Conservation (phyloP, 345 rosid genomes). For the Salix arbutifolia region DNA sequence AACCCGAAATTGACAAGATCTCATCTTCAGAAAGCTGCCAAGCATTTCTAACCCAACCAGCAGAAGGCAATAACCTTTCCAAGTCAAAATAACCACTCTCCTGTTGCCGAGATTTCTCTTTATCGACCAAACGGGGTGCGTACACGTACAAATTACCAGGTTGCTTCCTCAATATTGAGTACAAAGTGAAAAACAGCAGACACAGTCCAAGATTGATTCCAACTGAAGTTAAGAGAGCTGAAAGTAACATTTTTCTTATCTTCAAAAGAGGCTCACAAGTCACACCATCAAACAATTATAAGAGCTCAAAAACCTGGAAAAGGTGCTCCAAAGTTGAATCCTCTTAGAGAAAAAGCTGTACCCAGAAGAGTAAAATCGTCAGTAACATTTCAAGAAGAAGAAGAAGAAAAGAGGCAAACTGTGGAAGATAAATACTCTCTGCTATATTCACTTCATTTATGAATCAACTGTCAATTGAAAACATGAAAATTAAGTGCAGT, state of each 20-base stretch:
- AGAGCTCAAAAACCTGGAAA: background rate
- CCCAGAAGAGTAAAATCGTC: background rate
- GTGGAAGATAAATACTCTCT: background rate
- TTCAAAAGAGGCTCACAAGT: background rate
- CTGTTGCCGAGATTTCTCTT: slow-evolving; percentile 28
- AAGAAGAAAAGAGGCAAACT: background rate
- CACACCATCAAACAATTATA: background rate
- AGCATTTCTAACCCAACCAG: slow-evolving; percentile 78
- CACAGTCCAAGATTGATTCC: slow-evolving; percentile 92
- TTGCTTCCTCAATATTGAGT: slow-evolving; percentile 75
- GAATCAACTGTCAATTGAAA: background rate
- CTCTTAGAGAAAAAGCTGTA: background rate
- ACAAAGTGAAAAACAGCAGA: slow-evolving; percentile 67
- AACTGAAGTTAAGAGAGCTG: slow-evolving; percentile 89
- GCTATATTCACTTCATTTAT: background rate
- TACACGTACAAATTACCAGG: slow-evolving; percentile 57
- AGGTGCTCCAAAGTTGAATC: no score
- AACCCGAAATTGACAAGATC: slow-evolving; percentile 52
- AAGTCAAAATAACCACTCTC: slow-evolving; percentile 37
- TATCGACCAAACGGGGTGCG: slow-evolving; percentile 54
- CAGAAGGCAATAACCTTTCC: slow-evolving; percentile 67
- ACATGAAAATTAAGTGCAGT: background rate
- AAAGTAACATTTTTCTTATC: slow-evolving; percentile 53
- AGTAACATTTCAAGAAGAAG: background rate
- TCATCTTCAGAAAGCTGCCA: slow-evolving; percentile 66